These are phyloP conservation scores for Aspergillus indologenus DNA, from an alignment of 495 filamentous ascomycete genomes.

Conservation along the genomic window DNA sequence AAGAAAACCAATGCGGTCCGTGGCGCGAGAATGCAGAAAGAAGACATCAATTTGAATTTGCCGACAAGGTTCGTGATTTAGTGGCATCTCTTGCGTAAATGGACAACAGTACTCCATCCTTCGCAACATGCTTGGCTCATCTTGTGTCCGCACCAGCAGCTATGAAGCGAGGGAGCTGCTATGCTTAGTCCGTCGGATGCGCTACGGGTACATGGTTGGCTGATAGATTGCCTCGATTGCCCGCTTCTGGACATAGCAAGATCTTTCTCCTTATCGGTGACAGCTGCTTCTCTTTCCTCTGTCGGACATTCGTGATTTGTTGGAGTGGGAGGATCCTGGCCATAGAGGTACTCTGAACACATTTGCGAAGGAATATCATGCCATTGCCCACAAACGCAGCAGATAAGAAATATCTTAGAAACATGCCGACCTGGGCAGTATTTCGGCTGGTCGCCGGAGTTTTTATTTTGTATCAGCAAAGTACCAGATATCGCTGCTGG, in stretches of 20 bases:
- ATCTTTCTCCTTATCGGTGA: not conserved
- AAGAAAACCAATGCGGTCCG: too few species aligned
- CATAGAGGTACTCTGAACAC: constrained; percentile 52
- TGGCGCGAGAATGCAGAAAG: not conserved
- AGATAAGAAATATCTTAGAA: constrained; percentile 76
- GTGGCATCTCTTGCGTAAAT: constrained; percentile 64
- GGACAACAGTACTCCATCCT: constrained; percentile 68
- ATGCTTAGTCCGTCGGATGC: too few species aligned
- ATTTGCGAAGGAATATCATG: constrained; percentile 75
- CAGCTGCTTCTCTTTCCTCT: not conserved
- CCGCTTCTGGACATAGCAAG: not conserved
- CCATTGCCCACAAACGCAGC: constrained; percentile 77
- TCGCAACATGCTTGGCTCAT: constrained; percentile 72
- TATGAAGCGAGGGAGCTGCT: constrained; percentile 59
- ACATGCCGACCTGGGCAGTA: constrained; percentile 45
- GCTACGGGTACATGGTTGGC: not conserved
- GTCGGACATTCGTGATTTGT: not conserved
- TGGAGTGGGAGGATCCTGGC: not conserved
- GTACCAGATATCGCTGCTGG: not conserved
- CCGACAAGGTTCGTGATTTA: constrained; percentile 25
- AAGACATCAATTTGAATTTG: not conserved
- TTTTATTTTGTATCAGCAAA: not conserved
- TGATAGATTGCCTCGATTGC: not conserved
- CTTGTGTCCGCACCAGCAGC: constrained; percentile 75
- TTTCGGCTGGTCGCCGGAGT: constrained; percentile 20